Percentiles rank a stretch among this genome's conserved stretches.
These are phyloP conservation scores for Mucor irregularis DNA, from an alignment of 371 early-diverging fungal genomes.

Conservation along the genomic window DNA sequence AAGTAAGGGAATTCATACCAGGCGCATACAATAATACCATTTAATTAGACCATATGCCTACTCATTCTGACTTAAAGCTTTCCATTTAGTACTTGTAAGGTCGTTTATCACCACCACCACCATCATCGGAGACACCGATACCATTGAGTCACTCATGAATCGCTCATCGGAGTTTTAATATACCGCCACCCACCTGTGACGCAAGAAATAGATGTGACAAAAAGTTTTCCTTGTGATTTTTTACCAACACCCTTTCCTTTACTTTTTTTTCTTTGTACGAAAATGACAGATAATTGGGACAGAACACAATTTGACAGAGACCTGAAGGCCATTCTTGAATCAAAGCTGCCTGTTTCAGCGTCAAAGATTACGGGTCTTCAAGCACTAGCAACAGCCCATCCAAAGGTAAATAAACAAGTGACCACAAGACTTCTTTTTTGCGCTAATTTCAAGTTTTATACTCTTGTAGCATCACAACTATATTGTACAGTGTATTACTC, in stretches of 20 bases:
- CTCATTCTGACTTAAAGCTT: too few relatives aligned
- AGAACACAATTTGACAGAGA: slow-evolving; percentile 61
- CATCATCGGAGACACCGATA: too few relatives aligned
- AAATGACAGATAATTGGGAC: slow-evolving; percentile 49
- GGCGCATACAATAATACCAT: too few relatives aligned
- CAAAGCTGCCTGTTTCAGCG: slow-evolving; percentile 62
- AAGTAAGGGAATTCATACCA: too few relatives aligned
- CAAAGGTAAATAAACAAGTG: too few relatives aligned
- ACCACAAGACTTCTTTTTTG: background rate
- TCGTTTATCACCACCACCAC: too few relatives aligned
- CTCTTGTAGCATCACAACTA: slow-evolving; percentile 61
- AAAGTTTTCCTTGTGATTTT: background rate
- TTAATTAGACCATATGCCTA: too few relatives aligned
- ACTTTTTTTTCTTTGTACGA: background rate
- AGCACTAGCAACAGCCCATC: slow-evolving; percentile 53
- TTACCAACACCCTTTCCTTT: too few relatives aligned
- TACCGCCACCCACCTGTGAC: too few relatives aligned
- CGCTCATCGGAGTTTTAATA: too few relatives aligned
- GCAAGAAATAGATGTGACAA: background rate
- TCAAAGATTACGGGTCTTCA: slow-evolving; percentile 61
- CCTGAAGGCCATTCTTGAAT: slow-evolving; percentile 51
- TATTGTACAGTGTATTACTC: slow-evolving; percentile 50
- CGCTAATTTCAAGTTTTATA: background rate
- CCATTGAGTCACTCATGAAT: too few relatives aligned
- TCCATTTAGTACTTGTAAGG: too few relatives aligned